Conservation (phyloP, 1,139 yeast species). For the Geotrichum reessii region DNA sequence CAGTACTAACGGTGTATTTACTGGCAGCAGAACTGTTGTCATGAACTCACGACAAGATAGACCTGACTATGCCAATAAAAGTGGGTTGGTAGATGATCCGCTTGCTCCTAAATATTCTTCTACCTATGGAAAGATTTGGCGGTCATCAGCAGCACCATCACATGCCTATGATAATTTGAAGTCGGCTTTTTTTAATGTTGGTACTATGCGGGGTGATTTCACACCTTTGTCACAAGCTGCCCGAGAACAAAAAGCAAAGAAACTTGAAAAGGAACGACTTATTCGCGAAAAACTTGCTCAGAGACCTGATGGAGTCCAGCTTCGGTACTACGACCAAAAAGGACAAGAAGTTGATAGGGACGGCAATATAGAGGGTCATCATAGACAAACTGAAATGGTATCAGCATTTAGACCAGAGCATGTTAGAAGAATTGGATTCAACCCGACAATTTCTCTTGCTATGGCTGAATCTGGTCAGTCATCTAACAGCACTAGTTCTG, state of each 20-base stretch:
- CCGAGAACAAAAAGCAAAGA: slow-evolving; percentile 20
- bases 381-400: neutral
- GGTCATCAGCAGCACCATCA: slow-evolving; percentile 2
- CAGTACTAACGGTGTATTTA: neutral
- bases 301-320: slow-evolving; percentile 30
- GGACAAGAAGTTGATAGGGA: slow-evolving; percentile 24
- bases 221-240: slow-evolving; percentile 34
- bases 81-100: slow-evolving; percentile 10
- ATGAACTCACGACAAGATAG: slow-evolving; percentile 1
- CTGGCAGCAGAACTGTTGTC: slow-evolving; percentile 9
- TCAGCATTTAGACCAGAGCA: slow-evolving; percentile 29
- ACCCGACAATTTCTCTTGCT: slow-evolving; percentile 27
- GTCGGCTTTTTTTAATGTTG: slow-evolving; percentile 18
- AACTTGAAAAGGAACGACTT: slow-evolving; percentile 26
- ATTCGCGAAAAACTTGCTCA: slow-evolving; percentile 30
- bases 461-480: neutral
- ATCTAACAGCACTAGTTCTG: neutral
- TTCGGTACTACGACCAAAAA: slow-evolving; percentile 28
- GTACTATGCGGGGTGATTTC: neutral
- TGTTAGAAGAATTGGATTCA: slow-evolving; percentile 33
- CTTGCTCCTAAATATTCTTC: slow-evolving; percentile 4
- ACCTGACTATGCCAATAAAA: slow-evolving; percentile 7
- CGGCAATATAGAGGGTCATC: neutral
- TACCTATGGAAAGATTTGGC: slow-evolving; percentile 13
- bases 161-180: slow-evolving; percentile 44